Evolutionary conservation across 1,284 basidiomycete species (phyloP).

Genomic region (Microbotryum saponariae): DNA sequence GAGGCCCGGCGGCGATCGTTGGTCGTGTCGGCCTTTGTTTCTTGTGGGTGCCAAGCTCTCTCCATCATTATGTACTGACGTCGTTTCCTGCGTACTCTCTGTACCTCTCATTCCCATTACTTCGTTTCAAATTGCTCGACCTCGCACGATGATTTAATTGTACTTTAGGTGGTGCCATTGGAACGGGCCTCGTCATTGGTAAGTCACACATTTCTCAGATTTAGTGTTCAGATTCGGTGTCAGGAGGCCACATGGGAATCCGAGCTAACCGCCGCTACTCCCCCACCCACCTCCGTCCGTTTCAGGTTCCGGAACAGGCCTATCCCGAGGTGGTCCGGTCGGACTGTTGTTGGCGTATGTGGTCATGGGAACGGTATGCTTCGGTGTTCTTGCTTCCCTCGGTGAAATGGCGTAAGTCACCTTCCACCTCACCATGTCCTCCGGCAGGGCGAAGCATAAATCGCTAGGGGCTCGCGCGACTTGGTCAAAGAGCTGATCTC

Average conservation of each 20-base stretch:
- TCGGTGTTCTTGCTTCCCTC: slow-evolving; percentile 33
- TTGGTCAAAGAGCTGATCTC: no score
- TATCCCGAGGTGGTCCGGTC: slow-evolving; percentile 39
- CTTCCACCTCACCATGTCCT: slow-evolving; percentile 8
- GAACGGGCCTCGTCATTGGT: slow-evolving; percentile 54
- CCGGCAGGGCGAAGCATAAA: neutral
- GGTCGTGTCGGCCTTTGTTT: no score
- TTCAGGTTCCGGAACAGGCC: slow-evolving; percentile 37
- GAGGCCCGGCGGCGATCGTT: no score
- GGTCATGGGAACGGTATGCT: slow-evolving; percentile 19
- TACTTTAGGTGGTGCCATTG: slow-evolving; percentile 53
- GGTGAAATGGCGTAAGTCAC: slow-evolving; percentile 43
- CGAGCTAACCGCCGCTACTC: slow-evolving; percentile 28
- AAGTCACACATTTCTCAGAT: slow-evolving; percentile 19
- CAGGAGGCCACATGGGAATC: slow-evolving; percentile 9
- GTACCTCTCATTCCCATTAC: slow-evolving; percentile 4
- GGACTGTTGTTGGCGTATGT: slow-evolving; percentile 33
- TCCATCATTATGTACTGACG: slow-evolving; percentile 42
- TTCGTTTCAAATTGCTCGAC: neutral
- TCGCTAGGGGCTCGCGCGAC: no score
- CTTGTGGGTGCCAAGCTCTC: neutral
- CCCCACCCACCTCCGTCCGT: slow-evolving; percentile 37
- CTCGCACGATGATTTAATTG: no score
- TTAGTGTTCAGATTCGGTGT: slow-evolving; percentile 15
- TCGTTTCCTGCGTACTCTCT: slow-evolving; percentile 37